These are phyloP conservation scores for Sclerotinia minor DNA, from an alignment of 2,329 filamentous ascomycete genomes.

Conservation along the genomic window DNA sequence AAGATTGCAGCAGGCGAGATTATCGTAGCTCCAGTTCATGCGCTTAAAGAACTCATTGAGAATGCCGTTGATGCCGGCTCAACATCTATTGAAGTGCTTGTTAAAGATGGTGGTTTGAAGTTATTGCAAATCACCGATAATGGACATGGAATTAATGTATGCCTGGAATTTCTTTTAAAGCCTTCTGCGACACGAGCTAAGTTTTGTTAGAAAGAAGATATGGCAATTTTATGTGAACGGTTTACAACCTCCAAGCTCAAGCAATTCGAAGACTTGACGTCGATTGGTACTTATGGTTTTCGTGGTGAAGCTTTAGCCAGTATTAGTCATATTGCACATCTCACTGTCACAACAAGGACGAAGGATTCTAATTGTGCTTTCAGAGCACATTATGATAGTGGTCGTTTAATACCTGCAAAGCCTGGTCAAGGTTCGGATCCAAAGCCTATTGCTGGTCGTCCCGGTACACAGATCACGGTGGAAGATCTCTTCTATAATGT, in stretches of 20 bases:
- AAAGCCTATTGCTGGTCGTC: conserved; percentile 81
- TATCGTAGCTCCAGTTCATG: conserved; percentile 94
- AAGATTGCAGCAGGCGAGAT: conserved; percentile 99
- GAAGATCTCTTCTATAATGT: conserved; percentile 98
- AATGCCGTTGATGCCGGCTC: conserved; percentile 98
- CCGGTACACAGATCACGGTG: conserved; percentile 91
- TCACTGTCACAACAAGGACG: conserved; percentile 92
- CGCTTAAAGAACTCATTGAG: conserved; percentile 93
- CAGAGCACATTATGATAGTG: conserved; percentile 84
- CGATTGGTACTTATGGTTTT: conserved; percentile 96
- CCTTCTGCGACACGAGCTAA: conserved; percentile 22
- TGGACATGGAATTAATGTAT: conserved; percentile 88
- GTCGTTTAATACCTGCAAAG: conserved; percentile 78
- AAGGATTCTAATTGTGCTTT: conserved; percentile 85
- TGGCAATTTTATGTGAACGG: conserved; percentile 88
- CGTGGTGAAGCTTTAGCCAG: conserved; percentile 93
- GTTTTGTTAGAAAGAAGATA: conserved; percentile 71
- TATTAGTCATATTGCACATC: conserved; percentile 96
- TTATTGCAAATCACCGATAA: conserved; percentile 97
- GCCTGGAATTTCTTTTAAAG: conserved; percentile 36
- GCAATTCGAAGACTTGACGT: conserved; percentile 85
- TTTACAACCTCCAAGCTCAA: conserved; percentile 97
- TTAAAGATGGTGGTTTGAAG: conserved; percentile 94
- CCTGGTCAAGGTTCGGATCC: conserved; percentile 85
- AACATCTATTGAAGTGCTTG: conserved; percentile 83